Evolutionary conservation across 164 flowering plant genomes (phyloP).

Genomic region (Malania oleifera): DNA sequence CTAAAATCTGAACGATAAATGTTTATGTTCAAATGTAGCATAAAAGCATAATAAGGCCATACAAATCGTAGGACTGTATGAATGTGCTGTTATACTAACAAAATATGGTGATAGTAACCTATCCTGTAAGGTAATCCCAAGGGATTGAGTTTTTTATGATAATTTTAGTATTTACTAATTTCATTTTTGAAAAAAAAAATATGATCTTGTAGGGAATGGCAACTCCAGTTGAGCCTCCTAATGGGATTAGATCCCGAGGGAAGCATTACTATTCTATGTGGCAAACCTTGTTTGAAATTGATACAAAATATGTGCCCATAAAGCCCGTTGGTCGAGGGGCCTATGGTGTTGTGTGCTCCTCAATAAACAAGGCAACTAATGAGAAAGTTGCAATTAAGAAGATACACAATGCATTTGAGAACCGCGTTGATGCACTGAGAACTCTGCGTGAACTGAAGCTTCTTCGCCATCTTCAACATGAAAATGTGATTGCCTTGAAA

Average conservation of each 20-base stretch:
- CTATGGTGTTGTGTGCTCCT: constrained; percentile 90
- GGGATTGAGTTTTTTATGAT: too few species aligned
- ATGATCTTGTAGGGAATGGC: constrained; percentile 79
- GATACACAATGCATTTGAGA: constrained; percentile 82
- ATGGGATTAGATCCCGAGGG: constrained; percentile 52
- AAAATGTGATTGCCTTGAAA: constrained; percentile 77
- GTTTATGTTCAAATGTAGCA: too few species aligned
- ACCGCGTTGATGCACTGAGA: constrained; percentile 79
- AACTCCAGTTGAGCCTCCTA: constrained; percentile 78
- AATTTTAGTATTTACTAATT: too few species aligned
- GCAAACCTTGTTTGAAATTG: constrained; percentile 89
- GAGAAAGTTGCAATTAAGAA: constrained; percentile 94
- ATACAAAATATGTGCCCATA: constrained; percentile 83
- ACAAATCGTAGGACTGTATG: too few species aligned
- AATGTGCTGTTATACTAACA: too few species aligned
- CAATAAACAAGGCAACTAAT: constrained; percentile 75
- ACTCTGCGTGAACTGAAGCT: constrained; percentile 85
- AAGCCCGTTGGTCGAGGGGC: constrained; percentile 96
- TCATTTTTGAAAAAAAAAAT: too few species aligned
- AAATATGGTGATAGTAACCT: too few species aligned
- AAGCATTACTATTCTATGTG: constrained; percentile 92
- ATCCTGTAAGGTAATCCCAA: too few species aligned
- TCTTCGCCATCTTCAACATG: constrained; percentile 77
- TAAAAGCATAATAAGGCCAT: too few species aligned
- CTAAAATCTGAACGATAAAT: too few species aligned